Percentiles rank a stretch among this genome's conserved stretches.
These are phyloP conservation scores for Penicillium sp. DNA, from an alignment of 2,329 filamentous ascomycete genomes.

Conservation along the genomic window DNA sequence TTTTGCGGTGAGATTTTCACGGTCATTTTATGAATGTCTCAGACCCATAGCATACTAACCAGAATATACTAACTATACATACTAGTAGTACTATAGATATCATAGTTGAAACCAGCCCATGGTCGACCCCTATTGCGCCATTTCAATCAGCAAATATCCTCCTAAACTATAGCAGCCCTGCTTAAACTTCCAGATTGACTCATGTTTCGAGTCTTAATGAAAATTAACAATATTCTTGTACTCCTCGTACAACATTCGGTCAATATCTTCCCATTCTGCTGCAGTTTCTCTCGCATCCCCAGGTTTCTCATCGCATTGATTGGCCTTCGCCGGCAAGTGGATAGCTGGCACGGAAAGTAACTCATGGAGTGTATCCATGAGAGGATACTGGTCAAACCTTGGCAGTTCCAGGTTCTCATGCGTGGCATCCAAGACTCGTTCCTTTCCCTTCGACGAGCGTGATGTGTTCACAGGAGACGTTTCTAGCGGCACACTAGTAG, in stretches of 20 bases:
- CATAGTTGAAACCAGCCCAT: neutral
- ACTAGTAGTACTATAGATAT: too few relatives aligned
- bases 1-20: too few relatives aligned
- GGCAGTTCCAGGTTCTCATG: neutral
- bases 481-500: neutral
- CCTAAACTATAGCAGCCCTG: neutral
- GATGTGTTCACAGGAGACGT: neutral
- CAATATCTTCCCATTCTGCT: constrained; percentile 41
- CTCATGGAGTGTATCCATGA: neutral
- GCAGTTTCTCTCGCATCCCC: constrained; percentile 1
- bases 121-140: too few relatives aligned
- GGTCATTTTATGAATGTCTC: too few relatives aligned
- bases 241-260: constrained; percentile 43
- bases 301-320: constrained; percentile 1
- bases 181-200: neutral
- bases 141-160: neutral
- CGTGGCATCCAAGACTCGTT: neutral
- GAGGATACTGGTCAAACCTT: neutral
- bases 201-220: constrained; percentile 5
- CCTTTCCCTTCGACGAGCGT: constrained; percentile 10
- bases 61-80: too few relatives aligned
- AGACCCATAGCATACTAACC: too few relatives aligned
- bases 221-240: constrained; percentile 48
- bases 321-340: neutral
- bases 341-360: neutral